Evolutionary conservation across 352 stramenopile genomes (phyloP).

Genomic region (Globisporangium nodosum): DNA sequence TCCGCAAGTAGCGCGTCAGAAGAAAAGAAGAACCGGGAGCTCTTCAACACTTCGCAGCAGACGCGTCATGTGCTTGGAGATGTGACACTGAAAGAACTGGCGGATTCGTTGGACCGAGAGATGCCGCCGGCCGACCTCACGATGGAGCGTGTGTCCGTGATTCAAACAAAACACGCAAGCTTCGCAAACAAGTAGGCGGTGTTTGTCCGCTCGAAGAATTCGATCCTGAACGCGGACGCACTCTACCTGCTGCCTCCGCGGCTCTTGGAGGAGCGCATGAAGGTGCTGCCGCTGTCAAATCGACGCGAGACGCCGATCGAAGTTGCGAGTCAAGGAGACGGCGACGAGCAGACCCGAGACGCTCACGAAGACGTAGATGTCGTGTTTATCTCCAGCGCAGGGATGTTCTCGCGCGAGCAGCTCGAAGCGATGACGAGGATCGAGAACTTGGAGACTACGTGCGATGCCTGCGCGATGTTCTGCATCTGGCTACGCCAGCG

Average conservation of each 20-base stretch:
- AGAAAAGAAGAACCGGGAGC: not conserved
- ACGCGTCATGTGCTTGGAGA: too few relatives aligned
- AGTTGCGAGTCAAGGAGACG: not conserved
- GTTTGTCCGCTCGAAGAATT: not conserved
- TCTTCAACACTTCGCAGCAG: not conserved
- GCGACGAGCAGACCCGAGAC: not conserved
- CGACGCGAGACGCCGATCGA: not conserved
- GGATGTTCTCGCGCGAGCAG: not conserved
- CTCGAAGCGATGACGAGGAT: not conserved
- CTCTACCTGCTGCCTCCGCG: not conserved
- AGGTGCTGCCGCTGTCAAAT: not conserved
- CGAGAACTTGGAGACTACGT: not conserved
- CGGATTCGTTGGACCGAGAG: too few relatives aligned
- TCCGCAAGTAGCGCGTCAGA: not conserved
- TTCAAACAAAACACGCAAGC: not conserved
- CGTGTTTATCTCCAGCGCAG: not conserved
- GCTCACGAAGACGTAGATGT: not conserved
- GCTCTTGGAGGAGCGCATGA: not conserved
- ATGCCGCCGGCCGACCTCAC: not conserved
- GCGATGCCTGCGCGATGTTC: not conserved
- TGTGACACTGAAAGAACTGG: too few relatives aligned
- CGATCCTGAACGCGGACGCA: not conserved
- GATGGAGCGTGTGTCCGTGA: not conserved
- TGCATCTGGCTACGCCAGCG: not conserved
- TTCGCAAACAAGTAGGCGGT: not conserved